Conservation (phyloP, 345 rosid genomes). For the Rubroshorea leprosula region DNA sequence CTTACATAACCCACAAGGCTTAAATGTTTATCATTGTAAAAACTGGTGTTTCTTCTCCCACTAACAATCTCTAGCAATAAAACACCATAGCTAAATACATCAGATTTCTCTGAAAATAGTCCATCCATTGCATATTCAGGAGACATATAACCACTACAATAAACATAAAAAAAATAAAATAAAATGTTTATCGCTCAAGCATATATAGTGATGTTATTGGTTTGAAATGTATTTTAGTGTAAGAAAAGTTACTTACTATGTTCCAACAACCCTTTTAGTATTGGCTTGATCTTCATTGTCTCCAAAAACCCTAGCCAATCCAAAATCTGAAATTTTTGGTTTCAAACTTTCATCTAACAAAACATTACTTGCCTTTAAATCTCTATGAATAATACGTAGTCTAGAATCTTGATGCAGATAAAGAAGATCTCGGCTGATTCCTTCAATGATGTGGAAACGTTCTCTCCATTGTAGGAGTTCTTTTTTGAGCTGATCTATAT, state of each 20-base stretch:
- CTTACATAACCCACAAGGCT: constrained; percentile 38
- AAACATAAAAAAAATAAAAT: background rate
- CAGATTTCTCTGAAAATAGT: constrained; percentile 36
- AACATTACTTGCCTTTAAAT: constrained; percentile 43
- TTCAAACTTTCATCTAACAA: constrained; percentile 44
- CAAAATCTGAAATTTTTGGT: constrained; percentile 47
- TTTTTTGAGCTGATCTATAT: constrained; percentile 24
- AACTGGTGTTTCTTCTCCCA: constrained; percentile 32
- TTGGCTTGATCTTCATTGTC: constrained; percentile 35
- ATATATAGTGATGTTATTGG: background rate
- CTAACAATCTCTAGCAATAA: constrained; percentile 36
- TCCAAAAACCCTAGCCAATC: constrained; percentile 36
- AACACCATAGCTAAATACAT: constrained; percentile 39
- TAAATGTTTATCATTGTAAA: constrained; percentile 19
- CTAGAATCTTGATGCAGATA: constrained; percentile 53
- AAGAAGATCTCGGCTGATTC: constrained; percentile 42
- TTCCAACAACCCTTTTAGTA: constrained; percentile 31
- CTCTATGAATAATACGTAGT: constrained; percentile 43
- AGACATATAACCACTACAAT: constrained; percentile 44
- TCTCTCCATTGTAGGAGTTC: constrained; percentile 34
- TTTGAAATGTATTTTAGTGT: too few relatives aligned
- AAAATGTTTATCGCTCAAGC: background rate
- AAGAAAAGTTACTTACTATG: background rate
- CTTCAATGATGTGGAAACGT: constrained; percentile 35
- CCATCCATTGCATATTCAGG: constrained; percentile 48